These are phyloP conservation scores for Vitis labrusca DNA, from an alignment of 164 flowering plant genomes.

Conservation along the genomic window DNA sequence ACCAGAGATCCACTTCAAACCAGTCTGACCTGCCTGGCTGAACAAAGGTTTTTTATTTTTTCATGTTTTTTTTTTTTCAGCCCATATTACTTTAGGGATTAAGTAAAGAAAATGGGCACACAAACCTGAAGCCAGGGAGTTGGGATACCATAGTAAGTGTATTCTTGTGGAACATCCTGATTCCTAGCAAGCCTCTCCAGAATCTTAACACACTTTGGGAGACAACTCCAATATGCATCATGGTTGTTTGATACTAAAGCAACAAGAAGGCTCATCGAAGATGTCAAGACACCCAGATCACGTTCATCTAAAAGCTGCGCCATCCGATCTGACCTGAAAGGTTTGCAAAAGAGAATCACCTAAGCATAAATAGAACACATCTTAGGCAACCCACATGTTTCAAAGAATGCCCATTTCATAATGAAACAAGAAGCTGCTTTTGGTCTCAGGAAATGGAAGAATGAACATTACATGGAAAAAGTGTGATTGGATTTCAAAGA, in stretches of 20 bases:
- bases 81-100: neutral
- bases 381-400: neutral
- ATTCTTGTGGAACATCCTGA: conserved; percentile 96
- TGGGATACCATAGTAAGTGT: conserved; percentile 97
- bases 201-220: conserved; percentile 92
- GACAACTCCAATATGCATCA: conserved; percentile 93
- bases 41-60: neutral
- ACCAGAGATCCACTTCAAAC: no score
- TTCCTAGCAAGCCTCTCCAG: conserved; percentile 95
- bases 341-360: conserved; percentile 11
- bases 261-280: conserved; percentile 99
- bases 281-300: conserved; percentile 94
- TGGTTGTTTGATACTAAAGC: conserved; percentile 91
- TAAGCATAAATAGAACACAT: neutral
- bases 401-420: neutral
- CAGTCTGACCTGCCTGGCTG: neutral
- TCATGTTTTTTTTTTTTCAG: no score
- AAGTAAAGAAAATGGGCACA: conserved; percentile 14
- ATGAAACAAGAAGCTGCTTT: no score
- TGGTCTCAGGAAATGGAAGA: no score
- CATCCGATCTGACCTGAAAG: conserved; percentile 95
- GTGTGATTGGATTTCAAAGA: no score
- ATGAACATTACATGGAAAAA: neutral
- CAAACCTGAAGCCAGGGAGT: conserved; percentile 99
- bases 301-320: conserved; percentile 98